Evolutionary conservation across 768 basidiomycete species (phyloP), one percentile per base, ranked within the genome.

Genomic region (Gyrodon lividus): DNA sequence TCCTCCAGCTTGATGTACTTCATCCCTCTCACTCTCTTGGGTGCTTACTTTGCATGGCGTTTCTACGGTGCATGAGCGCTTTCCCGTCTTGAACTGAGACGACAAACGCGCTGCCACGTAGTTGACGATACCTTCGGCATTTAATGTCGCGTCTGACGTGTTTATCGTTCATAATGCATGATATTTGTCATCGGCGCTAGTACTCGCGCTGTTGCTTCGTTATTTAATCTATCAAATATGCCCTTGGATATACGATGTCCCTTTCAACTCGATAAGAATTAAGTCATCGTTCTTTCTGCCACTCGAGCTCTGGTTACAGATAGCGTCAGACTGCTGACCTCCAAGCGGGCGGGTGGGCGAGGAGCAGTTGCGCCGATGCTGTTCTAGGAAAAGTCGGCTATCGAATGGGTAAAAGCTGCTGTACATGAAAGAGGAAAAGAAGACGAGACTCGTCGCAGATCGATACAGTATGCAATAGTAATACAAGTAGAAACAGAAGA

Each of bases 11-110:
- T 87, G 69, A 84, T 89, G 79, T 96, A 92, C 79, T 83, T 94
- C 63, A 64, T 92, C 20, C 94, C 94, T 47, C 78, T 95, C 37
- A 81, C 75, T 40, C 71, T 91, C 23, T 73, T 96, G 41, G 89
- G 81, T 55, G 93, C 80, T 43, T 95, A 92, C 83, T 88, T 96
- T 60, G 93, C 84, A 43, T 96, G 84, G 83, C 81, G 91, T 56
- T 85, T 77, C 71, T 92, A 92, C n/a, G n/a, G n/a, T 70, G 68
- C 55, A 55, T 68, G 54, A 48, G 23, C 34, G 33, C 44, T 30
- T 41, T 13, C 39, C 2, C 4, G 9, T 19, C 39, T 20, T 16
- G 8, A 8, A 16, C 49, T 34, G 49, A 20, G 23, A 48, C 23
- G 39, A 41, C 39, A 20, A 4, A 31, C 5, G 31, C 12, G 30